phyloP scores from a whole-genome alignment of 2,329 filamentous ascomycete species.

The Penicillium sp. region DNA sequence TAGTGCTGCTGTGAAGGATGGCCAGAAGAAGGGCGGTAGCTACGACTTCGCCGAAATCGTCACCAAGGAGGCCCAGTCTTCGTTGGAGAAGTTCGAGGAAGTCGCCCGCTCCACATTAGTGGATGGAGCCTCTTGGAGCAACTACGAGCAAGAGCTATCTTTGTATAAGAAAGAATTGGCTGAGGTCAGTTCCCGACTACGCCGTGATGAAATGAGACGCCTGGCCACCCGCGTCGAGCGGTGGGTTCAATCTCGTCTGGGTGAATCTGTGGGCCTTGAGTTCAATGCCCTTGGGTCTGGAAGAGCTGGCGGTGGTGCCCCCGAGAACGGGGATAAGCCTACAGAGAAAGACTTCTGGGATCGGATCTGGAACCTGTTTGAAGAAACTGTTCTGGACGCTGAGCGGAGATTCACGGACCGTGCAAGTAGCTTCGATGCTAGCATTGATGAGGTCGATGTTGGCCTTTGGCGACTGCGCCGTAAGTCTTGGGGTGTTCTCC shows the following conservation, averaged over 20 bases:
- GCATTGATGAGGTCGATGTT: slow-evolving; percentile 82
- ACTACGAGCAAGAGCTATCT: slow-evolving; percentile 74
- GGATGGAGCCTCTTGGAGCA: slow-evolving; percentile 79
- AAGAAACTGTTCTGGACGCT: slow-evolving; percentile 76
- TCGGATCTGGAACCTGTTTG: slow-evolving; percentile 85
- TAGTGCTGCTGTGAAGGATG: slow-evolving; percentile 78
- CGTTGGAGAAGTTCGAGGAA: slow-evolving; percentile 70
- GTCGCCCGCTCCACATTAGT: slow-evolving; percentile 74
- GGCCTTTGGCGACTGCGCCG: slow-evolving; percentile 88
- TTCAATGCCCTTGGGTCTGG: slow-evolving; percentile 96
- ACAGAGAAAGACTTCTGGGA: slow-evolving; percentile 91
- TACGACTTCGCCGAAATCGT: slow-evolving; percentile 98
- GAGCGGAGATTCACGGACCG: slow-evolving; percentile 82
- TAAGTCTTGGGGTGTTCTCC: slow-evolving; percentile 90
- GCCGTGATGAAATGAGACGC: slow-evolving; percentile 94
- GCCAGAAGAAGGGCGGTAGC: slow-evolving; percentile 83
- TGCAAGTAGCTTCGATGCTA: slow-evolving; percentile 91
- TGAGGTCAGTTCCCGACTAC: slow-evolving; percentile 76
- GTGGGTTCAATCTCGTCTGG: slow-evolving; percentile 85
- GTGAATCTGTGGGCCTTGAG: slow-evolving; percentile 83
- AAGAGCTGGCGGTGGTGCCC: slow-evolving; percentile 75
- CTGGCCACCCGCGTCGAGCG: slow-evolving; percentile 87
- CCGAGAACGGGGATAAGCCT: slow-evolving; percentile 72
- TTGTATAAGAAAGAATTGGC: slow-evolving; percentile 89
- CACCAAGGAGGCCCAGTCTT: slow-evolving; percentile 71